phyloP scores from a whole-genome alignment of 1,284 basidiomycete genomes.

The Sporisorium scitamineum region DNA sequence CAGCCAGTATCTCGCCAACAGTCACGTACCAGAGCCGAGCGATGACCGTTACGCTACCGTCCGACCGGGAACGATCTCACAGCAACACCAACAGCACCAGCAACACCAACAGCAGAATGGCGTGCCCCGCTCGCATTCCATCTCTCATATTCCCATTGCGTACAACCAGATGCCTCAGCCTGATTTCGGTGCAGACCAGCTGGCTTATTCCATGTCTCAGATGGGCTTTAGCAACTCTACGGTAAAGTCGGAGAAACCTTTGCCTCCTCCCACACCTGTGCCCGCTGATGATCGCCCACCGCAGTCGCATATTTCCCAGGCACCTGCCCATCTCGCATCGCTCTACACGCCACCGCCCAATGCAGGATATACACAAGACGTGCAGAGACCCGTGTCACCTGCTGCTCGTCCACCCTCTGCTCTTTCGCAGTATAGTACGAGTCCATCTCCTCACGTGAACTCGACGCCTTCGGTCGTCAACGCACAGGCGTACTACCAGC shows the following conservation, averaged over 20 bases:
- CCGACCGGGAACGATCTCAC: conserved; percentile 16
- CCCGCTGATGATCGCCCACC: conserved; percentile 30
- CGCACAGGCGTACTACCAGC: conserved; percentile 48
- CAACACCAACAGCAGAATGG: conserved; percentile 19
- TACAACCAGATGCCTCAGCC: conserved; percentile 38
- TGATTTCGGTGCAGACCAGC: conserved; percentile 40
- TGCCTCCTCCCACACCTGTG: conserved; percentile 24
- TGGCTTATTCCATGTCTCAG: conserved; percentile 38
- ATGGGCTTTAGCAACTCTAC: conserved; percentile 40
- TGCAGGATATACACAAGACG: conserved; percentile 1
- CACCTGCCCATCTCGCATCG: conserved; percentile 44
- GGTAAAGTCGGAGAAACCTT: conserved; percentile 19
- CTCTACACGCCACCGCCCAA: conserved; percentile 37
- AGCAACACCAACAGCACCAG: conserved; percentile 6
- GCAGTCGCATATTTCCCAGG: conserved; percentile 49
- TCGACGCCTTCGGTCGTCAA: conserved; percentile 45
- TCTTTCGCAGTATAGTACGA: conserved; percentile 35
- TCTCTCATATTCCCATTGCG: conserved; percentile 30
- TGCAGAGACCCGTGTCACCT: conserved; percentile 42
- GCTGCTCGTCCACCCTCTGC: conserved; percentile 33
- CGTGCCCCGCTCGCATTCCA: conserved; percentile 41
- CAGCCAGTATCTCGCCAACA: conserved; percentile 19
- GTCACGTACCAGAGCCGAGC: conserved; percentile 11
- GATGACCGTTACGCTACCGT: conserved; percentile 47
- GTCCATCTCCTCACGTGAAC: conserved; percentile 17